Evolutionary conservation across 208 protist genomes (phyloP).

Genomic region (Trypanosoma caninum): DNA sequence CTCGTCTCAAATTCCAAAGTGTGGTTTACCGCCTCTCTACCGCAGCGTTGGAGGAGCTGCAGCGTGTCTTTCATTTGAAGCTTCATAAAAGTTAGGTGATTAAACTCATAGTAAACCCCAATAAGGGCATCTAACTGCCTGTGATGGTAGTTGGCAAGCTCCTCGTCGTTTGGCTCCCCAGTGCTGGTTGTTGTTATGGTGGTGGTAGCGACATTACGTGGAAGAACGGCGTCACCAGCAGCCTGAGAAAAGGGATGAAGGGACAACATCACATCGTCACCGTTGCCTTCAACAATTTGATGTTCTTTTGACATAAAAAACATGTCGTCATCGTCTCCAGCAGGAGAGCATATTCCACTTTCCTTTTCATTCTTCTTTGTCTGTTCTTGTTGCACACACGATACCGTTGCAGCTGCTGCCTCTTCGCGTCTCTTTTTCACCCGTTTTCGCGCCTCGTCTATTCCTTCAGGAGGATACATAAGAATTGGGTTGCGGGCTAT

Average conservation of each 20-base stretch:
- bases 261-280: no score
- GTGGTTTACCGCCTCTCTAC: constrained; percentile 69
- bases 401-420: background rate
- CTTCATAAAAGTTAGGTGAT: constrained; percentile 82
- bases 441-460: constrained; percentile 40
- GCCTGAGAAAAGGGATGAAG: no score
- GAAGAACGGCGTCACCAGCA: background rate
- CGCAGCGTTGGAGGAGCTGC: constrained; percentile 67
- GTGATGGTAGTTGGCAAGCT: constrained; percentile 62
- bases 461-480: constrained; percentile 81
- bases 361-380: background rate
- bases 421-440: constrained; percentile 6
- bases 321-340: background rate
- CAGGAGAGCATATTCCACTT: background rate
- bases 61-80: constrained; percentile 80
- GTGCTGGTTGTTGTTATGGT: background rate
- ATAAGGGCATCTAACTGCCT: constrained; percentile 71
- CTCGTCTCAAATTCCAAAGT: constrained; percentile 73
- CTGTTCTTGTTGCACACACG: background rate
- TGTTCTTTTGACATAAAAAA: constrained; percentile 21
- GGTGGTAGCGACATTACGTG: background rate
- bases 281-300: constrained; percentile 8
- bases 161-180: constrained; percentile 13
- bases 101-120: constrained; percentile 84
- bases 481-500: constrained; percentile 57